A percentile compares a stretch with the other conserved stretches of the same genome.
These are phyloP conservation scores for Didymella exigua DNA, from an alignment of 2,329 filamentous ascomycete species.

Conservation along the genomic window DNA sequence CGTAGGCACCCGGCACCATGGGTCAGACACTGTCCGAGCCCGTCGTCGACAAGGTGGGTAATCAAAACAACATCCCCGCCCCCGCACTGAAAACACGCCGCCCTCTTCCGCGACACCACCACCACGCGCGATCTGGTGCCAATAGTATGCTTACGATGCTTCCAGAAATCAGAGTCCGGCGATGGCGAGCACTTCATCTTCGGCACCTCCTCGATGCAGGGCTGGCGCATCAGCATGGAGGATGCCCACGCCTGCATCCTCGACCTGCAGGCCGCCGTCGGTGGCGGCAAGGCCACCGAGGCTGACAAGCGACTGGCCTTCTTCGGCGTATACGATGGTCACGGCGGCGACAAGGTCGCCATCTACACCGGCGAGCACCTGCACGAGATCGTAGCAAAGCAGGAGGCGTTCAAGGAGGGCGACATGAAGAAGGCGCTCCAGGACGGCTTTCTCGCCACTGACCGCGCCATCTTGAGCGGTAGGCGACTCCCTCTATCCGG, in stretches of 20 bases:
- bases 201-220: constrained; percentile 98
- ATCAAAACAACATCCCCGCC: constrained; percentile 13
- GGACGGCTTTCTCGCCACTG: constrained; percentile 95
- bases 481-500: constrained; percentile 40
- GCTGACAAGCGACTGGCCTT: constrained; percentile 81
- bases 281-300: constrained; percentile 62
- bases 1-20: constrained; percentile 62
- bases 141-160: neutral
- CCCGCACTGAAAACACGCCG: constrained; percentile 1
- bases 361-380: constrained; percentile 91
- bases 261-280: constrained; percentile 73
- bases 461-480: constrained; percentile 96
- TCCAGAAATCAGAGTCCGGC: constrained; percentile 82
- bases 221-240: constrained; percentile 99
- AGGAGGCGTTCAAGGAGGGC: constrained; percentile 88
- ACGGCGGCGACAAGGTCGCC: constrained; percentile 96
- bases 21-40: constrained; percentile 99
- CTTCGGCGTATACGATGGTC: constrained; percentile 97
- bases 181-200: constrained; percentile 92
- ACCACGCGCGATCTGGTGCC: neutral
- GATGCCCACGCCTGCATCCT: constrained; percentile 91
- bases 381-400: constrained; percentile 91
- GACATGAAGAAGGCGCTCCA: constrained; percentile 96
- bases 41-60: constrained; percentile 94
- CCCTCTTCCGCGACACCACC: neutral